Evolutionary conservation across 2,329 filamentous ascomycete species (phyloP).

Genomic region (Keithomyces neogunnii): DNA sequence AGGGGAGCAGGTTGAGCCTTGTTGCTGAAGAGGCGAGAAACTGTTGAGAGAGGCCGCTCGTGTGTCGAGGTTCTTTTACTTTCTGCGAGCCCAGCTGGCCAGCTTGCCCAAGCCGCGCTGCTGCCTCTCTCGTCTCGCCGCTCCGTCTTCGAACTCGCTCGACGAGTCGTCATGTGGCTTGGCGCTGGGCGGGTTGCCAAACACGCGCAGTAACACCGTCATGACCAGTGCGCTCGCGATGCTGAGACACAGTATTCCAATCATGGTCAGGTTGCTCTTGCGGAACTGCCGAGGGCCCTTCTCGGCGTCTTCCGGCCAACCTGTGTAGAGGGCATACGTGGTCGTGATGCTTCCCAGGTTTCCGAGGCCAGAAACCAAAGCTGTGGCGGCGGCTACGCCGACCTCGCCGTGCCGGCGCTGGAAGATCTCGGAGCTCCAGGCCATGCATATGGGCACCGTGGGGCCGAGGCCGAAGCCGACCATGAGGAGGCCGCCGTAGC

Average conservation of each 20-base stretch:
- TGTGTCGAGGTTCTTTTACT: conserved; percentile 11
- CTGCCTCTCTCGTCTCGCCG: conserved; percentile 47
- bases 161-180: conserved; percentile 34
- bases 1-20: conserved; percentile 7
- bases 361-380: conserved; percentile 77
- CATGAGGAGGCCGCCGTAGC: conserved; percentile 82
- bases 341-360: conserved; percentile 82
- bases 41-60: too few species aligned
- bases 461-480: conserved; percentile 86
- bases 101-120: conserved; percentile 49
- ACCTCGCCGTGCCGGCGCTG: conserved; percentile 84
- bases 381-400: conserved; percentile 77
- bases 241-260: conserved; percentile 72
- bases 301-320: conserved; percentile 71
- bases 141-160: conserved; percentile 48
- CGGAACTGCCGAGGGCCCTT: conserved; percentile 64
- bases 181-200: conserved; percentile 44
- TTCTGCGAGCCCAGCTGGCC: conserved; percentile 23
- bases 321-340: conserved; percentile 81
- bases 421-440: conserved; percentile 87
- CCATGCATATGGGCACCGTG: conserved; percentile 89
- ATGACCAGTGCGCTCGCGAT: conserved; percentile 65
- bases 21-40: neutral
- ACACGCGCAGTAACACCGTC: conserved; percentile 53
- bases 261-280: conserved; percentile 80